Conservation (phyloP, 805 yeast genomes). For the Lipomyces orientalis region DNA sequence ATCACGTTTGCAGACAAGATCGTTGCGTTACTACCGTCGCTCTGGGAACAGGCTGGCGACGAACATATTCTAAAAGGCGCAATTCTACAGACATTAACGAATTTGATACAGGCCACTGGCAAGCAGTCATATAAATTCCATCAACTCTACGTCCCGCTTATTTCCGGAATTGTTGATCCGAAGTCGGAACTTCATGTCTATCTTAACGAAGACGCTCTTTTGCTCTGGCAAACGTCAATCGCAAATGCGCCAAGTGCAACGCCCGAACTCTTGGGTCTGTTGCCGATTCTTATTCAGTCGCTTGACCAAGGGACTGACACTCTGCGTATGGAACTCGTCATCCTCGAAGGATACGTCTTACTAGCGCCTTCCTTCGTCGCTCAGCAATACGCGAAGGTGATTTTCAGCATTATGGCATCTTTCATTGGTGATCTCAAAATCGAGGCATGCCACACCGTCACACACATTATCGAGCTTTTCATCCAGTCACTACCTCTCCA, state of each 20-base stretch:
- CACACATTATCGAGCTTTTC: conserved; percentile 36
- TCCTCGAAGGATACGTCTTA: conserved; percentile 46
- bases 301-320: conserved; percentile 65
- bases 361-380: conserved; percentile 42
- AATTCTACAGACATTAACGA: conserved; percentile 46
- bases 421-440: conserved; percentile 29
- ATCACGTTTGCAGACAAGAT: conserved; percentile 43
- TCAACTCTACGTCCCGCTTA: conserved; percentile 60
- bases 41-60: conserved; percentile 70
- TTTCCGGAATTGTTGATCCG: conserved; percentile 66
- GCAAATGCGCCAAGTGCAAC: conserved; percentile 57
- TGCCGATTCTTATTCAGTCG: conserved; percentile 62
- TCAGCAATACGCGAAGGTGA: conserved; percentile 39
- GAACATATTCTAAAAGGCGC: conserved; percentile 48
- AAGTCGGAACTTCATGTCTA: conserved; percentile 60
- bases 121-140: conserved; percentile 31
- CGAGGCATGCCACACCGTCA: conserved; percentile 32
- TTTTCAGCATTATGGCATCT: conserved; percentile 29
- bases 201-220: conserved; percentile 84
- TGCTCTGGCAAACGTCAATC: conserved; percentile 73
- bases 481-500: conserved; percentile 31
- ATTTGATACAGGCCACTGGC: conserved; percentile 43
- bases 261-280: conserved; percentile 51
- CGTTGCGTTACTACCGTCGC: conserved; percentile 61
- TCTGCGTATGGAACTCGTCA: conserved; percentile 43